Evolutionary conservation across 2,329 filamentous ascomycete genomes (phyloP), one percentile per base, ranked within the genome.

Genomic region (Orbilia ellipsospora): DNA sequence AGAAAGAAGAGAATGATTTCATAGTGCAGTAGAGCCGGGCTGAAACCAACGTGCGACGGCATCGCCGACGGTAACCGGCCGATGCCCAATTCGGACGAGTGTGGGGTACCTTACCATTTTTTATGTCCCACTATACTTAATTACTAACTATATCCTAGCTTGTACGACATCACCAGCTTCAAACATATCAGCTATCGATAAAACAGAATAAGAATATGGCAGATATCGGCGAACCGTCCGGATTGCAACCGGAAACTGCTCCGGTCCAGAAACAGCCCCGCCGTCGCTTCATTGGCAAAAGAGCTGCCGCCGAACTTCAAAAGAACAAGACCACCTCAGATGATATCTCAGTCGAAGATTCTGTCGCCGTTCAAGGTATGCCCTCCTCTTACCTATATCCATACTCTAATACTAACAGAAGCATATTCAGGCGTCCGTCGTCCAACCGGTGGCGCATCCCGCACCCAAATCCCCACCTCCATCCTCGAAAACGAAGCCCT

Each of bases 401-500:
- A 77, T 50, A 36, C 10, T n/a, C 44, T 18, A n/a, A 4, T 18
- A 48, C 13, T 48, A 60, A 31, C 45, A 42, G 10, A 16, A 31
- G 2, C 31, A 50, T n/a, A 26, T 4, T 16, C 16, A 52, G 61
- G 78, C 95, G 92, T 90, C 69, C 87, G 91, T 18, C 88, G 89
- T 78, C 59, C 57, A 13, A 87, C 92, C 45, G 86, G 90, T 15
- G 90, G 92, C 0, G 88, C 95, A 78, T 88, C 93, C n/a, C 83
- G 98, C 75, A 98, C 97, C 81, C 92, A 95, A 81, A 92, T 99
- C 0, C 94, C 95, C 1, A 86, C 90, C 15, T 91, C 94, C 77
- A 97, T 99, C 77, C 86, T 95, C 18, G 87, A 96, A 77, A 91
- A 99, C 80, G 85, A 89, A 56, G 92, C 91, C 56, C 91, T 99